Conservation (phyloP, 2,329 filamentous ascomycete genomes). For the Cladobotryum protrusum region DNA sequence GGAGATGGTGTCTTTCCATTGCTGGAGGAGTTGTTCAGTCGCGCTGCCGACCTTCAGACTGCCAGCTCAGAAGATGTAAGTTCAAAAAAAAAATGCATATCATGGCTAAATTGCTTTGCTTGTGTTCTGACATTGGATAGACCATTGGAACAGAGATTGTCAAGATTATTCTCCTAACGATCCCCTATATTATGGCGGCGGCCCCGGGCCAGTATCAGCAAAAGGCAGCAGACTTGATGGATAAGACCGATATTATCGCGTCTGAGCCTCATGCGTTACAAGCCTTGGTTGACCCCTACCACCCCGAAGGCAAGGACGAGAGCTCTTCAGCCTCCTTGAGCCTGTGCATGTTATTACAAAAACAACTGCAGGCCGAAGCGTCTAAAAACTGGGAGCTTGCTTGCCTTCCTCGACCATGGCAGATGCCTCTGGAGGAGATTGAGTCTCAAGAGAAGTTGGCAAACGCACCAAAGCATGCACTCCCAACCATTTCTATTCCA, state of each 20-base stretch:
- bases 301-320: slow-evolving; percentile 55
- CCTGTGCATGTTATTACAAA: slow-evolving; percentile 75
- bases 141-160: slow-evolving; percentile 78
- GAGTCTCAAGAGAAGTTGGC: slow-evolving; percentile 55
- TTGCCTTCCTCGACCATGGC: slow-evolving; percentile 62
- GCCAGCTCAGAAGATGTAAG: slow-evolving; percentile 86
- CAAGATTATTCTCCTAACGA: slow-evolving; percentile 91
- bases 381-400: slow-evolving; percentile 67
- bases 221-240: slow-evolving; percentile 72
- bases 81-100: slow-evolving; percentile 14
- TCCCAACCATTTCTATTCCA: slow-evolving; percentile 72
- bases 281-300: slow-evolving; percentile 79
- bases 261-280: slow-evolving; percentile 82
- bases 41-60: slow-evolving; percentile 89
- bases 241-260: slow-evolving; percentile 92
- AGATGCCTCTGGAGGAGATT: slow-evolving; percentile 54
- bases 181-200: slow-evolving; percentile 81
- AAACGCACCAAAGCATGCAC: slow-evolving; percentile 62
- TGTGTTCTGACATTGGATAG: slow-evolving; percentile 26
- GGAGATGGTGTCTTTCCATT: slow-evolving; percentile 81
- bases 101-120: background rate
- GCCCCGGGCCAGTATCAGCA: slow-evolving; percentile 63
- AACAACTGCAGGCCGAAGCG: slow-evolving; percentile 75
- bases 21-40: slow-evolving; percentile 81
- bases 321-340: slow-evolving; percentile 59